A percentile compares a stretch with the other conserved stretches of the same genome.
Conservation (phyloP, 306 rosid species). For the Trifolium fragiferum region DNA sequence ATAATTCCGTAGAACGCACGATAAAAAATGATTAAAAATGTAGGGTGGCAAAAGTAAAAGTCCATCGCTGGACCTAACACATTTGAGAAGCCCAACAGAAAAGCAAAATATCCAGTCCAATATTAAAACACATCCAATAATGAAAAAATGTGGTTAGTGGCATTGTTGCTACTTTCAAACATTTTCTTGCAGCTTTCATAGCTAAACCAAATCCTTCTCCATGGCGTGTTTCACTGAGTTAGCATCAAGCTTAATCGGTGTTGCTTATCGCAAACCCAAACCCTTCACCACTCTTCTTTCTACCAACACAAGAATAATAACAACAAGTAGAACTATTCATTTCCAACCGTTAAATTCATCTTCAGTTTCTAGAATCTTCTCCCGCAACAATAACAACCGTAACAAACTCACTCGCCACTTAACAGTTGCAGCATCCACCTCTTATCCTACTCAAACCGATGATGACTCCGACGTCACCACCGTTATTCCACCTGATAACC, state of each 20-base stretch:
- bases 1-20: too few species aligned
- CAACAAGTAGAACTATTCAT: neutral
- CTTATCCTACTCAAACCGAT: slow-evolving; percentile 63
- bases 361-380: slow-evolving; percentile 35
- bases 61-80: too few species aligned
- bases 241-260: slow-evolving; percentile 55
- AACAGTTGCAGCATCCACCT: slow-evolving; percentile 58
- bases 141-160: neutral
- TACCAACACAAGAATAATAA: slow-evolving; percentile 17
- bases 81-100: too few species aligned
- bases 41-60: too few species aligned
- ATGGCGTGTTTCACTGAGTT: slow-evolving; percentile 65
- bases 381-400: slow-evolving; percentile 27
- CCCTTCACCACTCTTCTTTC: slow-evolving; percentile 40
- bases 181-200: neutral
- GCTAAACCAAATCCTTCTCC: slow-evolving; percentile 28
- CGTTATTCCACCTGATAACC: slow-evolving; percentile 70
- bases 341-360: slow-evolving; percentile 38
- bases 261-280: slow-evolving; percentile 51
- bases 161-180: neutral
- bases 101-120: neutral
- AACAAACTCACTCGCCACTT: slow-evolving; percentile 50
- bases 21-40: too few species aligned
- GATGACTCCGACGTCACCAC: slow-evolving; percentile 53
- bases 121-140: neutral